Percentiles rank a stretch among this genome's conserved stretches.
Evolutionary conservation across 164 flowering plant species (phyloP).

Genomic region (Macadamia integrifolia): DNA sequence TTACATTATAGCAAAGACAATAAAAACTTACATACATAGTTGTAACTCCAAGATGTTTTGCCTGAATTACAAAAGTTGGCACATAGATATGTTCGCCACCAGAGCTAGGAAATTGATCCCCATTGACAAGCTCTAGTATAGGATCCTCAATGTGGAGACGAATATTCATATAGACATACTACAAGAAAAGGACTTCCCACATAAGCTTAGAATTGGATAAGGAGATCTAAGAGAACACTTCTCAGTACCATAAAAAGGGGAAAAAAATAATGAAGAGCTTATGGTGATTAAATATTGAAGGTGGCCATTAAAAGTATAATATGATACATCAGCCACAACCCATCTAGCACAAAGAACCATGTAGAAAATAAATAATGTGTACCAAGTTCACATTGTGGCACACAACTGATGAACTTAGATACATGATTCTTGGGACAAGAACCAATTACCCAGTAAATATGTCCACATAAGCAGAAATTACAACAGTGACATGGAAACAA

Average conservation of each 20-base stretch:
- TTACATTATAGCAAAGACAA: not conserved
- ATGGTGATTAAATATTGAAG: too few relatives aligned
- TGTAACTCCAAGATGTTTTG: constrained; percentile 60
- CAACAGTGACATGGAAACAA: not conserved
- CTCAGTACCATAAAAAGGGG: not conserved
- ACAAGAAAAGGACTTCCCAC: constrained; percentile 18
- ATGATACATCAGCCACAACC: not conserved
- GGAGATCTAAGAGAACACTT: constrained; percentile 4
- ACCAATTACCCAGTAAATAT: too few relatives aligned
- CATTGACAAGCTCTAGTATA: constrained; percentile 47
- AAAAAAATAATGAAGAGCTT: too few relatives aligned
- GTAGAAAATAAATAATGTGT: too few relatives aligned
- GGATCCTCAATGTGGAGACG: constrained; percentile 63
- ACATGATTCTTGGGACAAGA: too few relatives aligned
- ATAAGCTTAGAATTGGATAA: constrained; percentile 4
- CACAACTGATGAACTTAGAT: too few relatives aligned
- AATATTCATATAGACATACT: constrained; percentile 77
- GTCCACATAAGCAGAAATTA: too few relatives aligned
- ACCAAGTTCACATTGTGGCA: too few relatives aligned
- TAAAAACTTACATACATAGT: constrained; percentile 59
- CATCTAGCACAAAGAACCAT: constrained; percentile 4
- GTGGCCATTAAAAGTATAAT: not conserved
- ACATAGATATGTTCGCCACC: constrained; percentile 23
- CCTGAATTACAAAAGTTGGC: constrained; percentile 49
- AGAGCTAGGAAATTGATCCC: constrained; percentile 22